These are phyloP conservation scores for Saccharum officinarum DNA, from an alignment of 176 grass and related monocot genomes.

Conservation along the genomic window DNA sequence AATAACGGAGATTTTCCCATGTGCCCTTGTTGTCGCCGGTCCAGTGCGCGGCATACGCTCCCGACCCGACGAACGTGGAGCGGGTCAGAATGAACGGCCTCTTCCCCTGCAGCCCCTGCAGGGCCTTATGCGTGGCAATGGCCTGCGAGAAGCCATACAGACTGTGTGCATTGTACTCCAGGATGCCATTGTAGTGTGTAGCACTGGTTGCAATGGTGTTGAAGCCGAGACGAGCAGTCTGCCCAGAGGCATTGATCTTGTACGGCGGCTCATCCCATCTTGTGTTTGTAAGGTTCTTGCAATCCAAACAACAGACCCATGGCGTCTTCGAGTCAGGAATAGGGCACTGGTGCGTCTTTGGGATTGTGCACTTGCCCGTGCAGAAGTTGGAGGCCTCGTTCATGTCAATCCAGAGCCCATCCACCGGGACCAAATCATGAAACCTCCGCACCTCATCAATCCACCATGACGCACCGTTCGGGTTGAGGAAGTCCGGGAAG, in stretches of 20 bases:
- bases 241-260: slow-evolving; percentile 92
- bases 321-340: slow-evolving; percentile 55
- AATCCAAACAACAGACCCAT: slow-evolving; percentile 93
- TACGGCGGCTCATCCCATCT: slow-evolving; percentile 92
- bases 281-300: slow-evolving; percentile 90
- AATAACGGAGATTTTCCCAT: slow-evolving; percentile 80
- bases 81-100: slow-evolving; percentile 88
- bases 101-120: slow-evolving; percentile 68
- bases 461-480: slow-evolving; percentile 76
- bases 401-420: slow-evolving; percentile 98
- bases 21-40: slow-evolving; percentile 95
- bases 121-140: slow-evolving; percentile 73
- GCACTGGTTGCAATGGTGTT: slow-evolving; percentile 86
- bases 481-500: slow-evolving; percentile 89
- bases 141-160: slow-evolving; percentile 87
- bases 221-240: slow-evolving; percentile 59
- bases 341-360: slow-evolving; percentile 59
- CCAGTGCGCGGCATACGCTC: slow-evolving; percentile 80
- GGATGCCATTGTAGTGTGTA: slow-evolving; percentile 61
- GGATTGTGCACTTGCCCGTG: slow-evolving; percentile 80
- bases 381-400: slow-evolving; percentile 98
- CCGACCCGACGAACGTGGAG: slow-evolving; percentile 76
- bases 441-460: slow-evolving; percentile 86
- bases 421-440: slow-evolving; percentile 75
- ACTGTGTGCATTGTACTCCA: slow-evolving; percentile 90